Conservation (phyloP, 2,329 filamentous ascomycete genomes). For the Aspergillus brasiliensis region DNA sequence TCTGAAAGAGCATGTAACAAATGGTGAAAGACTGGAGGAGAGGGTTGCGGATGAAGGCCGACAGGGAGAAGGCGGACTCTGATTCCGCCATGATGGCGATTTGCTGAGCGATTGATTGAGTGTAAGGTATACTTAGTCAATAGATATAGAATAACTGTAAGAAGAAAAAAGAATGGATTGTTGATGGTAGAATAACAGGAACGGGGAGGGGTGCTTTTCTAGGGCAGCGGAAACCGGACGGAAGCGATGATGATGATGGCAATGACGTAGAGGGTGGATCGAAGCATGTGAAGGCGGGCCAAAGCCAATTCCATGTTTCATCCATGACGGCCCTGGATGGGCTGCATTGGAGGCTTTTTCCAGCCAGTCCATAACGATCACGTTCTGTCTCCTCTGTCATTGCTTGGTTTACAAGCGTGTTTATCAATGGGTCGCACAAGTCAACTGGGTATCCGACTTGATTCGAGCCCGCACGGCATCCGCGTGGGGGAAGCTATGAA, state of each 20-base stretch:
- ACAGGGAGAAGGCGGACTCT: conserved; percentile 18
- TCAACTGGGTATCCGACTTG: too few relatives aligned
- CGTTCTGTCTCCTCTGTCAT: too few relatives aligned
- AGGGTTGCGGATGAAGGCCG: conserved; percentile 30
- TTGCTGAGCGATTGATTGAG: background rate
- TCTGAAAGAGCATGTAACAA: conserved; percentile 34
- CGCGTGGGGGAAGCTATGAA: too few relatives aligned
- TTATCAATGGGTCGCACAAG: too few relatives aligned
- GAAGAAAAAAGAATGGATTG: background rate
- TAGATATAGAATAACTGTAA: background rate
- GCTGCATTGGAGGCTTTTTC: too few relatives aligned
- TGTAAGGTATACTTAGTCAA: background rate
- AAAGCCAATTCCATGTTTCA: background rate
- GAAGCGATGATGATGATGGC: conserved; percentile 1
- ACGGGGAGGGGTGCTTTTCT: conserved; percentile 1
- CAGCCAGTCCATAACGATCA: too few relatives aligned
- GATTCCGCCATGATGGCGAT: background rate
- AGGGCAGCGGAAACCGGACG: background rate
- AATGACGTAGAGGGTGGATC: conserved; percentile 21
- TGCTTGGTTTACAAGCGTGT: too few relatives aligned
- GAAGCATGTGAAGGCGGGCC: conserved; percentile 7
- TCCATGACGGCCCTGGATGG: background rate
- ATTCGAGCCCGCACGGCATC: too few relatives aligned
- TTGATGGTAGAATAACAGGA: background rate
- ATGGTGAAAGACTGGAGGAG: conserved; percentile 34